Evolutionary conservation across 1,139 yeast species (phyloP), one percentile per base, ranked within the genome.

Genomic region (Protomyces macrosporus): DNA sequence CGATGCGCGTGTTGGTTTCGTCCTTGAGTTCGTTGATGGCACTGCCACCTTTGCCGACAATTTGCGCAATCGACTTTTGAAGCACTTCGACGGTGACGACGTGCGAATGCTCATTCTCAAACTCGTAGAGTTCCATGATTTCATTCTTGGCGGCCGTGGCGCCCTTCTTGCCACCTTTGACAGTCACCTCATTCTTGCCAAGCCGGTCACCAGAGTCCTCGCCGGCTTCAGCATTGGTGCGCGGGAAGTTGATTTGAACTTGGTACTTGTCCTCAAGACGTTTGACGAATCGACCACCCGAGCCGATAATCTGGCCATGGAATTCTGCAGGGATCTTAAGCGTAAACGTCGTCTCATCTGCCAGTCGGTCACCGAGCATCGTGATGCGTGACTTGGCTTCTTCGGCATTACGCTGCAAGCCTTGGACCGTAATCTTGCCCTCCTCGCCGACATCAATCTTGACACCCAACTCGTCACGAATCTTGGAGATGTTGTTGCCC

Each of bases 141-240:
- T 95, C 99, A 69, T 86, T 93, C 74, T 85, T 85, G 53, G 96
- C 95, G 73, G 87, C 86, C 37, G 84, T 81, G 55, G 89, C 98
- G 69, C 91, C 93, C 75, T 86, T 86, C 30, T 97, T 88, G 62
- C 98, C 96, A 62, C 99, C 99, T 71, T 86, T 86, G 68, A 95
- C 82, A 42, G 85, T 80, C 64, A 93, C 90, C 70, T 86, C 88
- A 71, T 89, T 88, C 70, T 70, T 71, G 42, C 42, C 48, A 77
- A 68, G 75, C 23, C 62, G 40, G 36, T 64, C 68, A 67, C 77
- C 79, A 56, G 74, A 71, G 6, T 60, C 66, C 3, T 42, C 56
- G n/a, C 52, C 68, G 69, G 55, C 59, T 39, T 68, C 70, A 9
- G 34, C 37, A n/a, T 45, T 30, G 6, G 42, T 52, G 30, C 71